Conservation (phyloP, 179 eudicot species). For the Patellifolia procumbens region DNA sequence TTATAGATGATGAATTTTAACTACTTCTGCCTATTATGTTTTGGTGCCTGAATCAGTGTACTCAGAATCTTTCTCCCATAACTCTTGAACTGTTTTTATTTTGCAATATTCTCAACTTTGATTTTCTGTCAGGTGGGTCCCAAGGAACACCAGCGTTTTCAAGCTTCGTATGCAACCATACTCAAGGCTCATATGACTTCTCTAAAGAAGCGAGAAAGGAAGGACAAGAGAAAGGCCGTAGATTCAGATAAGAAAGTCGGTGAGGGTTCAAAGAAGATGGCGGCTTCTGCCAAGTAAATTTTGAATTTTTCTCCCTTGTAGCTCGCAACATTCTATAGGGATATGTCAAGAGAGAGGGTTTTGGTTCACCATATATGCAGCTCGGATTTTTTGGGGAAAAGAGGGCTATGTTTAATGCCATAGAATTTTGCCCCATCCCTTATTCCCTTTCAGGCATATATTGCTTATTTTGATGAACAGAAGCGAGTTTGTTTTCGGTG, state of each 20-base stretch:
- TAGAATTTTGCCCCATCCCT: constrained; percentile 12
- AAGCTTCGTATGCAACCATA: constrained; percentile 88
- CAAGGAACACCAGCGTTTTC: constrained; percentile 89
- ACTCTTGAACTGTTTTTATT: not conserved
- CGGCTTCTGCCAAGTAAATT: constrained; percentile 32
- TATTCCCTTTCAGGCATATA: not conserved
- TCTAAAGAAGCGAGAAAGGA: constrained; percentile 90
- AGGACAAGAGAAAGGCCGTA: constrained; percentile 69
- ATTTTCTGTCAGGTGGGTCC: constrained; percentile 59
- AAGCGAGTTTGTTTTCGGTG: not conserved
- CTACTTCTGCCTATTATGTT: no score
- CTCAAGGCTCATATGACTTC: constrained; percentile 93
- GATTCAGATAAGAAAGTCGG: constrained; percentile 40
- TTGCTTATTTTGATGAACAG: constrained; percentile 3
- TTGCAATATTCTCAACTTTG: not conserved
- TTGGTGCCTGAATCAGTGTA: not conserved
- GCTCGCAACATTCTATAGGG: not conserved
- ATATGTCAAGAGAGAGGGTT: constrained; percentile 5
- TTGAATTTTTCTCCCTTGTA: not conserved
- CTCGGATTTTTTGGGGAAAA: constrained; percentile 14
- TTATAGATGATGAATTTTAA: no score
- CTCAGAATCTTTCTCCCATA: not conserved
- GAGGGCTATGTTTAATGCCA: not conserved
- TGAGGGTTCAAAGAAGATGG: constrained; percentile 34
- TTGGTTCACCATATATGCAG: constrained; percentile 15